A percentile compares a stretch with the other conserved stretches of the same genome.
Evolutionary conservation across 305 asterid genomes (phyloP).

Genomic region (Andrographis paniculata): DNA sequence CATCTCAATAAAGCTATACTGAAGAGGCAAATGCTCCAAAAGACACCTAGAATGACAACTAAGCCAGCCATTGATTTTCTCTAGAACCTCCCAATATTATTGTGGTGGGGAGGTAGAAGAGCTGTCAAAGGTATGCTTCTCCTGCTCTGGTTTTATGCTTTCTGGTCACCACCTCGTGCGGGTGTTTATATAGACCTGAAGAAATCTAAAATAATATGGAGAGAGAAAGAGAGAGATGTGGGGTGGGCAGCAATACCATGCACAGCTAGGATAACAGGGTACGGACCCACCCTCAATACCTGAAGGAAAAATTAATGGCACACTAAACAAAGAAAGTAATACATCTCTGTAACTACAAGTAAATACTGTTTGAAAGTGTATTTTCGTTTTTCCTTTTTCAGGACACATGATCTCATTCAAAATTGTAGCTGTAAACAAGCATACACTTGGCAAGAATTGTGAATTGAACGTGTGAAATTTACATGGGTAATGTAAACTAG

Average conservation of each 20-base stretch:
- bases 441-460: constrained; percentile 11
- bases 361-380: constrained; percentile 2
- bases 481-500: not conserved
- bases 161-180: constrained; percentile 67
- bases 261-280: not conserved
- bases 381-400: not conserved
- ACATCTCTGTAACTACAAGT: not conserved
- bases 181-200: constrained; percentile 75
- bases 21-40: constrained; percentile 56
- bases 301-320: constrained; percentile 26
- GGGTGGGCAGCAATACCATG: constrained; percentile 11
- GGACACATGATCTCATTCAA: not conserved
- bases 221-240: constrained; percentile 15
- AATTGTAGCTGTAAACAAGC: constrained; percentile 9
- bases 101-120: constrained; percentile 26
- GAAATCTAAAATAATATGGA: constrained; percentile 25
- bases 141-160: constrained; percentile 30
- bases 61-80: constrained; percentile 63
- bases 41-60: constrained; percentile 37
- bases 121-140: constrained; percentile 41
- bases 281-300: constrained; percentile 31
- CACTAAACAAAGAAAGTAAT: constrained; percentile 11
- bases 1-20: constrained; percentile 70
- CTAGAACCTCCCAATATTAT: constrained; percentile 34
- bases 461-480: constrained; percentile 19